Conservation (phyloP, 2,329 filamentous ascomycete genomes). For the Aspergillus novoparasiticus region DNA sequence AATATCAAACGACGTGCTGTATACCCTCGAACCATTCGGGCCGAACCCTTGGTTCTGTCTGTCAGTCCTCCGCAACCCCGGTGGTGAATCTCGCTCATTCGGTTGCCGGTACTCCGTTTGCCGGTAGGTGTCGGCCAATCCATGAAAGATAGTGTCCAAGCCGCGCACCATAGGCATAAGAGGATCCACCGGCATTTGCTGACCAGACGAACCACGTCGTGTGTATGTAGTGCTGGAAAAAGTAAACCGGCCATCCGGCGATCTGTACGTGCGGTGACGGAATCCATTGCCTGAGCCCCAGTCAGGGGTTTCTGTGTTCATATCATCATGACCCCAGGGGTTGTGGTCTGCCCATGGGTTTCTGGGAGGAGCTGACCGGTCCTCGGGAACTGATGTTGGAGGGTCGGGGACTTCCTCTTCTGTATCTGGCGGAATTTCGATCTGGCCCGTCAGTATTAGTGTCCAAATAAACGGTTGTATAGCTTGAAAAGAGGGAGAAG, state of each 20-base stretch:
- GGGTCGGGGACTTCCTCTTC: constrained; percentile 26
- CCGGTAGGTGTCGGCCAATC: constrained; percentile 41
- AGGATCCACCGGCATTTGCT: constrained; percentile 28
- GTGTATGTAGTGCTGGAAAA: constrained; percentile 41
- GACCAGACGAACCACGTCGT: constrained; percentile 20
- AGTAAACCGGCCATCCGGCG: constrained; percentile 49
- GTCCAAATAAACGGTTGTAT: background rate
- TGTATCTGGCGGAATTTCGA: constrained; percentile 37
- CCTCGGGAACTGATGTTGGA: constrained; percentile 26
- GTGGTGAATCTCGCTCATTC: background rate
- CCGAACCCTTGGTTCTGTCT: background rate
- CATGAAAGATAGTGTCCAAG: constrained; percentile 51
- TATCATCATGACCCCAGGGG: constrained; percentile 49
- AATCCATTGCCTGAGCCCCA: constrained; percentile 24
- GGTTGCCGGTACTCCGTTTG: constrained; percentile 13
- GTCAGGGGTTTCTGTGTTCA: constrained; percentile 34
- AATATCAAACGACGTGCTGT: constrained; percentile 7
- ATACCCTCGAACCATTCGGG: background rate
- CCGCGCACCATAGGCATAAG: constrained; percentile 34
- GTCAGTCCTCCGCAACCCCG: background rate
- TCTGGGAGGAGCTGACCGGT: constrained; percentile 21
- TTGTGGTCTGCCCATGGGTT: constrained; percentile 48
- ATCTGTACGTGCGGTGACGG: constrained; percentile 44
- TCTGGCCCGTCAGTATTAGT: constrained; percentile 22
- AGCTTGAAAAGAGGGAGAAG: constrained; percentile 1